These are phyloP conservation scores for Spergularia azorica DNA, from an alignment of 179 eudicot genomes.

Conservation along the genomic window DNA sequence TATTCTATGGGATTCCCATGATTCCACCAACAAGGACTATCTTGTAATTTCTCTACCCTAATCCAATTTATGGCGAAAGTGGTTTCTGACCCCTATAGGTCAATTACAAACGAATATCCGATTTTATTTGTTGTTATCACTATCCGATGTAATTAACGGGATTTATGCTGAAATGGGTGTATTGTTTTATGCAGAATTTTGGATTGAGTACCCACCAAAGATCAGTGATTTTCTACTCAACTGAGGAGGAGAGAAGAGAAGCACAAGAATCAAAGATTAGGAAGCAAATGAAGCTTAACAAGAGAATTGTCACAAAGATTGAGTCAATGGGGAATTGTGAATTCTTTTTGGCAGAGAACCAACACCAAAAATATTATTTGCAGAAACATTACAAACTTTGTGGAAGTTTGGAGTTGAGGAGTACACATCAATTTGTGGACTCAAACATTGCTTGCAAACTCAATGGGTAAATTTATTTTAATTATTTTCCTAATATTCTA, in stretches of 20 bases:
- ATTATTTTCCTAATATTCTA: neutral
- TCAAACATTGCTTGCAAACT: constrained; percentile 39
- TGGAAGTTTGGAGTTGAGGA: constrained; percentile 35
- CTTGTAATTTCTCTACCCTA: constrained; percentile 21
- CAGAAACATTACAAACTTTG: constrained; percentile 34
- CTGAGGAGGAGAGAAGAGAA: constrained; percentile 30
- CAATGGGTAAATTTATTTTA: constrained; percentile 30
- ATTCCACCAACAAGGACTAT: constrained; percentile 37
- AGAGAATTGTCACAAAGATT: constrained; percentile 37
- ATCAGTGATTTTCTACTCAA: constrained; percentile 33
- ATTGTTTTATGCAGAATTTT: constrained; percentile 29
- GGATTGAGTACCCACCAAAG: constrained; percentile 37
- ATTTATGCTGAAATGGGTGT: too few species aligned
- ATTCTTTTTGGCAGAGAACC: constrained; percentile 38
- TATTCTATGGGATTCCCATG: constrained; percentile 37
- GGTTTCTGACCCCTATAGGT: too few species aligned
- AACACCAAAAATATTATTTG: constrained; percentile 35
- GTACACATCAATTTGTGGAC: constrained; percentile 32
- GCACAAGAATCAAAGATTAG: constrained; percentile 41
- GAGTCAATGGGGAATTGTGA: constrained; percentile 22
- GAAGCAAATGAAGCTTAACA: constrained; percentile 38
- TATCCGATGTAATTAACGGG: too few species aligned
- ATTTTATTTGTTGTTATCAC: too few species aligned
- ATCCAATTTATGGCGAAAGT: neutral
- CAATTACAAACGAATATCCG: too few species aligned